A percentile compares a stretch with the other conserved stretches of the same genome.
These are phyloP conservation scores for Nicotiana otophora DNA, from an alignment of 257 asterid genomes.

Conservation along the genomic window DNA sequence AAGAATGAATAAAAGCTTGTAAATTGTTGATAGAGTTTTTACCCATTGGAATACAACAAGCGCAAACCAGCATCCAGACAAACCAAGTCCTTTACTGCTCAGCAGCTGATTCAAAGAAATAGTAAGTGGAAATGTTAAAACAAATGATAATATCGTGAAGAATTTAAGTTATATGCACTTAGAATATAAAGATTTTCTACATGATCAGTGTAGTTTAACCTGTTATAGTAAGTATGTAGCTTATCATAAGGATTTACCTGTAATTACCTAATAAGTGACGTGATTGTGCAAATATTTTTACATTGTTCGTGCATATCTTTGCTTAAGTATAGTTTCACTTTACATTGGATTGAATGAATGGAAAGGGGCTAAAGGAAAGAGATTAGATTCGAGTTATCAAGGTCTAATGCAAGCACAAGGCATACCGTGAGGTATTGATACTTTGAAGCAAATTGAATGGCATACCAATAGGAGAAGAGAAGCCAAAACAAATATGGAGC, in stretches of 20 bases:
- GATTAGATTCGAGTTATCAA: neutral
- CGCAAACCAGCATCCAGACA: constrained; percentile 78
- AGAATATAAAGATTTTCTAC: neutral
- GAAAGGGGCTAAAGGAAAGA: neutral
- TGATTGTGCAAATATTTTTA: neutral
- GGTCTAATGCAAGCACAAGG: neutral
- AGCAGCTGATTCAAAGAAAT: constrained; percentile 36
- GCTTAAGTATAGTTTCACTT: neutral
- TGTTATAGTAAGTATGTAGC: neutral
- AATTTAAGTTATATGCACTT: neutral
- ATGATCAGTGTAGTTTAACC: neutral
- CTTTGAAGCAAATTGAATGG: neutral
- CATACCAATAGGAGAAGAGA: constrained; percentile 68
- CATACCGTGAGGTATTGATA: neutral
- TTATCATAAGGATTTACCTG: neutral
- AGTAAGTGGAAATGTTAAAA: neutral
- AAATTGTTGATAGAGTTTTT: neutral
- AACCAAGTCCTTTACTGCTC: constrained; percentile 68
- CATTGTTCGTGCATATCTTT: neutral
- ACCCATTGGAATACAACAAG: constrained; percentile 96
- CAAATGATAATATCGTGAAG: neutral
- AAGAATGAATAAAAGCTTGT: neutral
- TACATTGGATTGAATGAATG: neutral
- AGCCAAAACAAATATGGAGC: constrained; percentile 55
- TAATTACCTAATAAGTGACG: neutral